These are phyloP conservation scores for Phanerodontia chrysosporium DNA, from an alignment of 768 basidiomycete genomes.

Conservation along the genomic window DNA sequence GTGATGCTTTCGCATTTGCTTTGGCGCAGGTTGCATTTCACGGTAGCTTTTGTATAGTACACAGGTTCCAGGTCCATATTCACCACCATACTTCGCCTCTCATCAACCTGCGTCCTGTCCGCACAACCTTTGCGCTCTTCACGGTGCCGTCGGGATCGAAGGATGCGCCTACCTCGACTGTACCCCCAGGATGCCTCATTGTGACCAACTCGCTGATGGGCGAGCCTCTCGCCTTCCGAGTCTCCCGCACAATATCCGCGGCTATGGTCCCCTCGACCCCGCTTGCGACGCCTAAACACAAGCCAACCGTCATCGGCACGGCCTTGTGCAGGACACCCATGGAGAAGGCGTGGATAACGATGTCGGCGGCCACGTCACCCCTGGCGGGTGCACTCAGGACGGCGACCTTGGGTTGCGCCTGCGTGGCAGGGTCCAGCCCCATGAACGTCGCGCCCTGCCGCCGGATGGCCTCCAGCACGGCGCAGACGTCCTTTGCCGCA, in stretches of 20 bases:
- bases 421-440: constrained; percentile 58
- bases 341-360: constrained; percentile 56
- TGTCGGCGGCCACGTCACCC: constrained; percentile 35
- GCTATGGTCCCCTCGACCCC: constrained; percentile 50
- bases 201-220: constrained; percentile 30
- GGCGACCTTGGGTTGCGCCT: constrained; percentile 72
- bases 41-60: constrained; percentile 2
- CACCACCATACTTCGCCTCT: constrained; percentile 62
- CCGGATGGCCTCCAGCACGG: constrained; percentile 49
- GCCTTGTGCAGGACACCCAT: constrained; percentile 73
- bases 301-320: constrained; percentile 68
- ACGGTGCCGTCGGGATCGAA: constrained; percentile 43
- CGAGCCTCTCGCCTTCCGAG: constrained; percentile 12
- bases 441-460: constrained; percentile 52
- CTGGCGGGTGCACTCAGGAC: constrained; percentile 38
- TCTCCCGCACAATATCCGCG: constrained; percentile 41
- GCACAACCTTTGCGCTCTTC: constrained; percentile 55
- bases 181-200: constrained; percentile 63
- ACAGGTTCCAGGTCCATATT: constrained; percentile 18
- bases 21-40: not conserved
- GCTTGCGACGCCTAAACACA: constrained; percentile 65
- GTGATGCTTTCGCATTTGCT: constrained; percentile 8
- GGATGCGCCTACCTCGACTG: constrained; percentile 63
- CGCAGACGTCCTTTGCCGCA: constrained; percentile 12
- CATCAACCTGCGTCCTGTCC: constrained; percentile 72